Conservation (phyloP, 1,139 yeast genomes). For the Yamadazyma sp. region DNA sequence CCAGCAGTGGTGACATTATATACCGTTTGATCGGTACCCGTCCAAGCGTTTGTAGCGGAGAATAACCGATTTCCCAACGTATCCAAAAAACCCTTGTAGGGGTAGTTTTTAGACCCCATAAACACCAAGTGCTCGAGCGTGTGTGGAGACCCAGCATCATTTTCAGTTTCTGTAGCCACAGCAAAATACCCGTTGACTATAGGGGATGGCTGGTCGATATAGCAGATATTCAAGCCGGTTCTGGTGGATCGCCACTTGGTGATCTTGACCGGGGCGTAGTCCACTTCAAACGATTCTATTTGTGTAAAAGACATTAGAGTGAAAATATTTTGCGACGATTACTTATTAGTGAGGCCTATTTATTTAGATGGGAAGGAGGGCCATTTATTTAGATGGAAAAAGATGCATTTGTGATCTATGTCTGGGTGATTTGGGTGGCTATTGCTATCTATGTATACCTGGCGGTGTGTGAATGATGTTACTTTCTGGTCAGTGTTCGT, state of each 20-base stretch:
- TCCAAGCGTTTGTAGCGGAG: conserved; percentile 95
- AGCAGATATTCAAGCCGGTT: conserved; percentile 80
- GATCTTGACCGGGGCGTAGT: conserved; percentile 62
- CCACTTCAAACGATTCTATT: conserved; percentile 48
- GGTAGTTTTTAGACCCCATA: conserved; percentile 89
- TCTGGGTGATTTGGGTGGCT: no score
- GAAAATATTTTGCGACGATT: no score
- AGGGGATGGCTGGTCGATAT: conserved; percentile 81
- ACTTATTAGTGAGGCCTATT: no score
- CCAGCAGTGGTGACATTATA: conserved; percentile 92
- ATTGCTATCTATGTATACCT: no score
- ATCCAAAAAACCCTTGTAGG: conserved; percentile 89
- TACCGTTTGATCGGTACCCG: conserved; percentile 93
- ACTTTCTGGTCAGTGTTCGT: neutral
- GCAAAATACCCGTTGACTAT: conserved; percentile 91
- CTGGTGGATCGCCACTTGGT: conserved; percentile 71
- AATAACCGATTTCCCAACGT: conserved; percentile 81
- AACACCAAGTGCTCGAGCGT: conserved; percentile 92
- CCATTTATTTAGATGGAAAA: no score
- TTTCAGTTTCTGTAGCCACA: conserved; percentile 85
- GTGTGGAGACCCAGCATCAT: conserved; percentile 93
- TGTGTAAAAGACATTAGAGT: conserved; percentile 7
- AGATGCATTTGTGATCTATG: no score
- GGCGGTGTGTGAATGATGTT: no score
- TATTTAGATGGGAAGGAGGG: no score